A percentile compares a stretch with the other conserved stretches of the same genome.
These are phyloP conservation scores for Oryza glaberrima DNA, from an alignment of 176 grass and related monocot species.

Conservation along the genomic window DNA sequence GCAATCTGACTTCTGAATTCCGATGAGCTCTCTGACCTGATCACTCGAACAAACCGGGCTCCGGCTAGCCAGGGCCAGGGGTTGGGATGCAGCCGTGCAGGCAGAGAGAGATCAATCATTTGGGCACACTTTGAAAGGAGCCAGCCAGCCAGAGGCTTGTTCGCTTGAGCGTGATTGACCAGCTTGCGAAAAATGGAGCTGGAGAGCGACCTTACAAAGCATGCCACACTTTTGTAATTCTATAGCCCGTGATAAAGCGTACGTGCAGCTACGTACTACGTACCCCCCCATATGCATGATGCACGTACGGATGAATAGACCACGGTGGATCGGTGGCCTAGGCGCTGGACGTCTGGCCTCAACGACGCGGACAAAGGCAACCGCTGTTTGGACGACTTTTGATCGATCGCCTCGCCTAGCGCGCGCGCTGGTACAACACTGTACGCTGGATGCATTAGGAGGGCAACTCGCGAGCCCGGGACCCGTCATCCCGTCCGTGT, in stretches of 20 bases:
- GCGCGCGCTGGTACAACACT: not conserved
- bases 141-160: not conserved
- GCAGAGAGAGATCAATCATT: not conserved
- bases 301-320: not conserved
- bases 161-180: too few relatives aligned
- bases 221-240: too few relatives aligned
- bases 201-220: too few relatives aligned
- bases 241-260: not conserved
- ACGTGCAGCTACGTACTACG: not conserved
- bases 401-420: too few relatives aligned
- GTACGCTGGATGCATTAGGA: not conserved
- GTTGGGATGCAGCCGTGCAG: too few relatives aligned
- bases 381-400: not conserved
- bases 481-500: not conserved
- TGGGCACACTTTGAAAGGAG: too few relatives aligned
- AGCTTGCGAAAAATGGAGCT: too few relatives aligned
- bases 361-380: not conserved
- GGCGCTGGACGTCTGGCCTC: not conserved
- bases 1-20: not conserved
- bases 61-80: too few relatives aligned
- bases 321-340: not conserved
- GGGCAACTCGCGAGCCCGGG: too few relatives aligned
- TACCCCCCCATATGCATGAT: not conserved
- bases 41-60: not conserved
- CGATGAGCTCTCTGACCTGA: not conserved